Base-by-base conservation (phyloP, 768 basidiomycete genomes). In the Trametes coccinea region DNA sequence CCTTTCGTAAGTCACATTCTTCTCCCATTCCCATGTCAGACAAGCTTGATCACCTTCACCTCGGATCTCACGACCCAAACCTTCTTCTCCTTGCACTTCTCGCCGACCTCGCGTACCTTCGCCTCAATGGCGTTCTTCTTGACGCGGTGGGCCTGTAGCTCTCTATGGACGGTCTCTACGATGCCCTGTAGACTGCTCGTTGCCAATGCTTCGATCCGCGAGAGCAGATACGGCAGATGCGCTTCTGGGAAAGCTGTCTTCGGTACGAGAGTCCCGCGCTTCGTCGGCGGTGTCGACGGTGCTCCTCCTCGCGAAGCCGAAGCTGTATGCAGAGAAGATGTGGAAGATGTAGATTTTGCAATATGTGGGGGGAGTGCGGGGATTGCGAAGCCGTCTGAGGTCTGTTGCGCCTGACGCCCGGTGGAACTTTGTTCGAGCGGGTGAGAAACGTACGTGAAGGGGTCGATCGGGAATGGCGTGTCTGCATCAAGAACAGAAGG, bases 91-190 rank as follows among this genome's bases (percentile, higher is more conserved):
- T 83, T 89, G 67, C 83, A 86, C 69, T 90, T 93, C 74, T 87
- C 89, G 14, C 84, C 80, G 11, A 93, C 81, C 72, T 93, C 90
- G 48, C 83, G 79, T 40, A 95, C 78, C 72, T 93, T 93, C 2
- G 85, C 86, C 72, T 92, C 90, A 47, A 95, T 86, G 4, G 90
- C 85, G 52, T 87, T 89, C 80, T 93, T 94, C 78, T 88, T 92
- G 63, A 93, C 82, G 59, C 87, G 88, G 65, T 88, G 76, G n/a
- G 72, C 73, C 34, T 83, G 83, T 43, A 93, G 77, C 30, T 88
- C 88, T 63, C 87, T 84, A 67, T 87, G 84, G 65, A 93, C 81
- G 7, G 84, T 80, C 61, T 93, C 92, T 0, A 93, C 81, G 31
- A 95, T 82, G 56, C 85, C 80, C 7, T 79, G 80, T 29, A 92